phyloP scores from a whole-genome alignment of 2,329 filamentous ascomycete genomes.

The Periconia sp. region DNA sequence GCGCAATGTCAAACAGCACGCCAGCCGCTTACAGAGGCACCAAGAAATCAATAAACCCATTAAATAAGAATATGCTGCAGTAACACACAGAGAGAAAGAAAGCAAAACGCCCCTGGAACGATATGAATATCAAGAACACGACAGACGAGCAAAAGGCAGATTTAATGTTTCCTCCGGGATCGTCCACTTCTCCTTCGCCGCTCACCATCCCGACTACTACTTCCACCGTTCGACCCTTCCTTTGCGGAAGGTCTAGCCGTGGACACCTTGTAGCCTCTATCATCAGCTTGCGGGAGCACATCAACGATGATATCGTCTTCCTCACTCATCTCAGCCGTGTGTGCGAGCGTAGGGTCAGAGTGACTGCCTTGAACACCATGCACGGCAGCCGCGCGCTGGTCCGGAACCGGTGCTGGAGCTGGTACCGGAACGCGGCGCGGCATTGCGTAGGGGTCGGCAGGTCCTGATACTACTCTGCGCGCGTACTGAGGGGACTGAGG shows the following conservation, averaged over 20 bases:
- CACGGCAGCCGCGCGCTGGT: conserved; percentile 21
- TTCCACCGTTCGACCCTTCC: conserved; percentile 17
- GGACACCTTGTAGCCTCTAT: conserved; percentile 20
- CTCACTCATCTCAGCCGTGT: conserved; percentile 15
- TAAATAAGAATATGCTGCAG: conserved; percentile 3
- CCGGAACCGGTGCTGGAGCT: no score
- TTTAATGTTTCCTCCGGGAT: conserved; percentile 27
- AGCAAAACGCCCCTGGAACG: background rate
- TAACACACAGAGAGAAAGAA: background rate
- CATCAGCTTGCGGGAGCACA: conserved; percentile 20
- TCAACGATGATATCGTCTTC: conserved; percentile 19
- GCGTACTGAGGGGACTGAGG: conserved; percentile 31
- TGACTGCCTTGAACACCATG: conserved; percentile 22
- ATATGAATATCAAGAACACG: conserved; percentile 7
- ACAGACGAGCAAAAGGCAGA: background rate
- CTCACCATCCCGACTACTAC: conserved; percentile 32
- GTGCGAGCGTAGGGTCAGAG: conserved; percentile 27
- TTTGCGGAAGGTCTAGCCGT: conserved; percentile 21
- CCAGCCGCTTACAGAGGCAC: background rate
- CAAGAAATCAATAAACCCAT: background rate
- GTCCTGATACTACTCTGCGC: conserved; percentile 31
- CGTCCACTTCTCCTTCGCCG: conserved; percentile 30
- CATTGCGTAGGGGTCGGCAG: conserved; percentile 31
- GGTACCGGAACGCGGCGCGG: conserved; percentile 48
- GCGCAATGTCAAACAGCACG: conserved; percentile 4